These are phyloP conservation scores for Podaxis pistillaris DNA, from an alignment of 768 basidiomycete genomes.

Conservation along the genomic window DNA sequence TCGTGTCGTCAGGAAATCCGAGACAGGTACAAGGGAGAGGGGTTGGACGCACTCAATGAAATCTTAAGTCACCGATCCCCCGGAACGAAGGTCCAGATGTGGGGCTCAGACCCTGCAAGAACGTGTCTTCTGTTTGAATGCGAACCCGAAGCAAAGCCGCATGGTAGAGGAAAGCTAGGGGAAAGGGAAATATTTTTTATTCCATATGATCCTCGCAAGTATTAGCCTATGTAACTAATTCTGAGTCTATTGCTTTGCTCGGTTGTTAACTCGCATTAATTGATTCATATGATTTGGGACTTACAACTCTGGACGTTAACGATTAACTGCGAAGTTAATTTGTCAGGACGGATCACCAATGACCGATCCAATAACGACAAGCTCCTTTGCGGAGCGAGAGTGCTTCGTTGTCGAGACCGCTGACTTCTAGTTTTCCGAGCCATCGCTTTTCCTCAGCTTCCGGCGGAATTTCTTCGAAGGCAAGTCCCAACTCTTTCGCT, in stretches of 20 bases:
- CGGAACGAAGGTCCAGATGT: not conserved
- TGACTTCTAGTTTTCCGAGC: slow-evolving; percentile 46
- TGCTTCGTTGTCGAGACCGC: slow-evolving; percentile 44
- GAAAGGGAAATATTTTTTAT: slow-evolving; percentile 8
- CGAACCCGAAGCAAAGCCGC: not conserved
- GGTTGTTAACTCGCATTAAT: not conserved
- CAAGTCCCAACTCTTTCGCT: slow-evolving; percentile 37
- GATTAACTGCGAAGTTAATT: not conserved
- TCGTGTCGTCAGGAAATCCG: not conserved
- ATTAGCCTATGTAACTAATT: not conserved
- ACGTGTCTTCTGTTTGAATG: not conserved
- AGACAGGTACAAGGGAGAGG: not conserved
- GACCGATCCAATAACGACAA: slow-evolving; percentile 64
- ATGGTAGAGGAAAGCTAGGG: not conserved
- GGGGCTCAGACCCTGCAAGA: not conserved
- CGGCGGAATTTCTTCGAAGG: slow-evolving; percentile 42
- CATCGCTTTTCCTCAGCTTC: slow-evolving; percentile 35
- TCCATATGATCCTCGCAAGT: not conserved
- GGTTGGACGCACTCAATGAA: not conserved
- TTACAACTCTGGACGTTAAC: not conserved
- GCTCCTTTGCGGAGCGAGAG: slow-evolving; percentile 52
- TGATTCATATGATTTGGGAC: not conserved
- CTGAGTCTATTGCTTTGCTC: no score
- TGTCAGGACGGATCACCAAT: not conserved
- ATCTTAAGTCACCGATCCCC: not conserved